Evolutionary conservation across 371 early-diverging fungal species (phyloP), one percentile per base, ranked within the genome.

Genomic region (Mortierella polycephala): DNA sequence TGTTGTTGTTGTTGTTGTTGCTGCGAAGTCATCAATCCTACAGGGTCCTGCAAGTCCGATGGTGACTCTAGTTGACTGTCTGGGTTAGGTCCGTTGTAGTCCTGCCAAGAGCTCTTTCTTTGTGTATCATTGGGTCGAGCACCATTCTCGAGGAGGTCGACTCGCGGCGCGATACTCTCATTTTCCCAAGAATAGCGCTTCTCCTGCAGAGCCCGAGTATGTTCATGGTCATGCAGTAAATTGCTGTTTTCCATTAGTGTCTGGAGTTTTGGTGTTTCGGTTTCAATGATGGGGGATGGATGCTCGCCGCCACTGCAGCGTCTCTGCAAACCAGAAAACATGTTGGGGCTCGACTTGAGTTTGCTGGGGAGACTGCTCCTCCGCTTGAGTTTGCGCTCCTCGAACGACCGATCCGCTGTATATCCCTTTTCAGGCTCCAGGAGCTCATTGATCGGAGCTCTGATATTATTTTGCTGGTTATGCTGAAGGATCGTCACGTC

Each of bases 181-280:
- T 64, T 71, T 60, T 76, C 76, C 76, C 76, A 76, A 5, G 76
- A 76, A 46, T 51, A 76, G 9, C 76, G 71, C 52, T 76, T 76
- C 46, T 14, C 44, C 39, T 69, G 67, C 16, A 59, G 60, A 10
- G 50, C 53, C 9, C 45, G 60, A 39, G 41, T 40, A 39, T 65
- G 56, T 9, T 21, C 53, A 52, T 55, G 51, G 18, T 45, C 63
- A 14, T 62, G 63, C 6, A 62, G 41, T 14, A 59, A 54, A 14
- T 45, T 21, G 21, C 23, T 45, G 42, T 54, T 49, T 51, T 37
- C 53, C 14, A 41, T 11, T 13, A 49, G 39, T 1, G 51, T 57
- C 0, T 45, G 57, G 23, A 64, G 46, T 10, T 23, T 60, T 37
- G 53, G 60, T 12, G 55, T 21, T 30, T 65, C 60, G 18, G 49